Conservation (phyloP, 352 stramenopile species). For the Phytopythium aichiense region DNA sequence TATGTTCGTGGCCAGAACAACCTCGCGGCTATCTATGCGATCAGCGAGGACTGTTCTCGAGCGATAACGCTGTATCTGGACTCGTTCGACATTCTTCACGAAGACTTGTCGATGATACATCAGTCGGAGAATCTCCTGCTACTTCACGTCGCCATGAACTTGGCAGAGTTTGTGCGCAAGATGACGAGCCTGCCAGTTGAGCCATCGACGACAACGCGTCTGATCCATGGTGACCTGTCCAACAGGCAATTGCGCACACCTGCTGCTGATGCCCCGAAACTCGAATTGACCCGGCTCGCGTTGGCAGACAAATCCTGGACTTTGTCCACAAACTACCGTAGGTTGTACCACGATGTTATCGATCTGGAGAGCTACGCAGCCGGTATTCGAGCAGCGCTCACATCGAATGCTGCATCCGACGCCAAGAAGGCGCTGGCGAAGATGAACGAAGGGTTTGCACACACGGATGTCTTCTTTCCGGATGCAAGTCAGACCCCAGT, state of each 20-base stretch:
- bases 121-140: background rate
- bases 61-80: background rate
- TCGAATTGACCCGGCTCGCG: background rate
- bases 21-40: background rate
- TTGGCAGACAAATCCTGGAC: background rate
- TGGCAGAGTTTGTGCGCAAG: background rate
- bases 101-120: background rate
- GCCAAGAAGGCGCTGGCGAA: background rate
- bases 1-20: background rate
- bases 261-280: background rate
- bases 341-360: background rate
- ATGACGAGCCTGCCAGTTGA: background rate
- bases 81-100: background rate
- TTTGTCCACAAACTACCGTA: background rate
- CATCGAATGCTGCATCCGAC: background rate
- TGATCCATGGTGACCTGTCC: background rate
- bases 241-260: background rate
- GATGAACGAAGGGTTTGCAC: background rate
- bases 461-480: background rate
- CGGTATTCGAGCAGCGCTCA: background rate
- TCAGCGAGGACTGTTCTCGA: background rate
- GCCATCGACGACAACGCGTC: background rate
- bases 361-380: background rate
- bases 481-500: background rate
- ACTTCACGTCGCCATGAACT: background rate